Base-by-base conservation (phyloP, 2,329 filamentous ascomycete genomes). In the Scopulariopsis brevicaulis region DNA sequence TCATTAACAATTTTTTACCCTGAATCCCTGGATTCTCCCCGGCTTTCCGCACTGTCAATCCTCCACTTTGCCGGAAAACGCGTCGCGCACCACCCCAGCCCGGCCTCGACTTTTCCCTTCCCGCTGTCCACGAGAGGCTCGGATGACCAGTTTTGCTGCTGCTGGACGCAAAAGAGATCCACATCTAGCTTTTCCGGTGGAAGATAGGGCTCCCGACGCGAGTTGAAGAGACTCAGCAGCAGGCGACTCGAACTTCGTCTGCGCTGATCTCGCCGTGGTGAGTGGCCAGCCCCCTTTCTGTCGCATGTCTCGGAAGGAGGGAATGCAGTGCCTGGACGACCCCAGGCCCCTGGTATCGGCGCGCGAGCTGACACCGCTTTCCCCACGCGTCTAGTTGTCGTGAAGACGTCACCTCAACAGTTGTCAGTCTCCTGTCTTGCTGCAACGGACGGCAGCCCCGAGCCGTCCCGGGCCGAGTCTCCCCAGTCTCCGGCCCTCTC, bases 211-310 rank as follows among this genome's bases (percentile, higher is more conserved):
- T 50, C 46, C n/a, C 22, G 34, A 58, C 50, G 35, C 37, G 56
- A 58, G 56, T 58, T 54, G 56, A 54, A 58, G 78, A 82, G 79
- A 75, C 70, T 77, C 78, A 79, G 81, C 73, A 74, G 78, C 79
- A 81, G 81, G 77, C 81, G 80, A 81, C 70, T 68, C 65, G 61
- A 68, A 63, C 65, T 68, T 81, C 79, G 81, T 84, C 81, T 84
- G 81, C 77, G 72, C 80, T 83, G 80, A 78, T 83, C 80, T 81
- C 77, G 24, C 66, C 67, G 69, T 73, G 76, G 78, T 80, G 68
- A 77, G 76, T 63, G 20, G 18, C 22, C 40, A 57, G 56, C 58
- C 56, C 55, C 57, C 58, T 48, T 60, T 61, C 34, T 52, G 56
- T 52, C 43, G 53, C 28, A 24, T 50, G 46, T 50, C n/a, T 40